Base-by-base conservation (phyloP, 2,329 filamentous ascomycete genomes). In the Nigrospora oryzae region DNA sequence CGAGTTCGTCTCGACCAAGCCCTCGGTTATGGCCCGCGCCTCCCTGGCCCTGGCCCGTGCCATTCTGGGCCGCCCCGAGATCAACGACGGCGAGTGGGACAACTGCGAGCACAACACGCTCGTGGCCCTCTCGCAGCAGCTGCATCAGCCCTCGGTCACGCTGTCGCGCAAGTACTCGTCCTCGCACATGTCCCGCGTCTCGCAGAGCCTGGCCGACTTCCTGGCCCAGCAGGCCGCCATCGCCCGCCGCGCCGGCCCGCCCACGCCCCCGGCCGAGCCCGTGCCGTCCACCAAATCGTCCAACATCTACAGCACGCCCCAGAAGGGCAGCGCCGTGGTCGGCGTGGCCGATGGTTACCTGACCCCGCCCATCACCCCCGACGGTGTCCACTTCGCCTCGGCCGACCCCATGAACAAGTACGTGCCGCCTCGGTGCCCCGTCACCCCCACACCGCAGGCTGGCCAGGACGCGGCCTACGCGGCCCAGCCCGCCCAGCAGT, bases 1-100 rank as follows among this genome's bases (percentile, higher is more conserved):
- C 59, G 93, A 97, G 53, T 98, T 98, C 58, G 90, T 98, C 50
- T 93, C 90, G 14, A 89, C 86, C 45, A 85, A 85, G 59, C 89
- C 93, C 16, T 95, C 91, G 0, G 84, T 90, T 52, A 88, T 98
- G 75, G 90, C 93, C 38, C 79, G 89, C 53, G 85, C 89, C 37
- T 89, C 90, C 11, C 74, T 97, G 45, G 89, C 89, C 43, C 77
- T 98, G 36, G 84, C 91, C 35, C 78, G 90, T 51, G 91, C 87
- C 60, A 89, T 98, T 51, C 77, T 97, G 11, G 83, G 83, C 58
- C 83, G 89, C 47, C 78, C 83, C 36, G 89, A 95, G 63, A 75
- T 83, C 51, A 80, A 80, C 51, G 83, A 87, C 49, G 79, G 77
- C 35, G 84, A 89, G 52, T 94, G 88, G 86, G 82, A 84, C 54